These are phyloP conservation scores for Podaxis sp. DNA, from an alignment of 768 basidiomycete species.

Conservation along the genomic window DNA sequence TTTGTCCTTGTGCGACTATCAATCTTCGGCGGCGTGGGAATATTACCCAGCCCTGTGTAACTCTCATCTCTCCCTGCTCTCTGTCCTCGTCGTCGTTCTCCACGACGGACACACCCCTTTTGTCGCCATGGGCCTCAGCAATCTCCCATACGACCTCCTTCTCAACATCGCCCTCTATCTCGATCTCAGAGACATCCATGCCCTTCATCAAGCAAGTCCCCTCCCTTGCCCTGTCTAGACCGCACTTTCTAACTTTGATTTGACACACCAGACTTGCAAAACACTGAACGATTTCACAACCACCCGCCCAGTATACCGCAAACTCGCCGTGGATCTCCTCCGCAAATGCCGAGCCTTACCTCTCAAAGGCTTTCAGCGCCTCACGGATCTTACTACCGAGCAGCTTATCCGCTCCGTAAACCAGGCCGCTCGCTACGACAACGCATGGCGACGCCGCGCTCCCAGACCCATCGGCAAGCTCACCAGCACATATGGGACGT, in stretches of 20 bases:
- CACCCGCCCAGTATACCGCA: slow-evolving; percentile 65
- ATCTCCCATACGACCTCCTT: slow-evolving; percentile 66
- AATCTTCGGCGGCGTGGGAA: slow-evolving; percentile 2
- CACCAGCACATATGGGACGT: slow-evolving; percentile 23
- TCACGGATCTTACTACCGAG: slow-evolving; percentile 59
- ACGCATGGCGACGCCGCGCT: slow-evolving; percentile 54
- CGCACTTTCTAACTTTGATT: slow-evolving; percentile 1
- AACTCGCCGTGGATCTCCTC: slow-evolving; percentile 58
- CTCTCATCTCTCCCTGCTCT: not conserved
- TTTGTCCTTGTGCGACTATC: not conserved
- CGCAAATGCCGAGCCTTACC: slow-evolving; percentile 65
- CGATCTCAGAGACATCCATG: slow-evolving; percentile 54
- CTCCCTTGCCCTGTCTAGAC: not conserved
- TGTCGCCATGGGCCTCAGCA: slow-evolving; percentile 26
- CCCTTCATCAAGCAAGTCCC: slow-evolving; percentile 54
- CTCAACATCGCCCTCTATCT: slow-evolving; percentile 64
- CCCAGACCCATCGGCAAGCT: slow-evolving; percentile 43
- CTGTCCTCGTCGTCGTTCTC: slow-evolving; percentile 3
- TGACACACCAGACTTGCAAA: slow-evolving; percentile 49
- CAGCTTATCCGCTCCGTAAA: slow-evolving; percentile 61
- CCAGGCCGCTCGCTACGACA: slow-evolving; percentile 57
- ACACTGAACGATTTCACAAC: slow-evolving; percentile 55
- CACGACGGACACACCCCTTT: not conserved
- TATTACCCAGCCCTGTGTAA: slow-evolving; percentile 1
- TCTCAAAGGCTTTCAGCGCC: slow-evolving; percentile 62